These are phyloP conservation scores for Eucommia ulmoides DNA, from an alignment of 257 asterid genomes.

Conservation along the genomic window DNA sequence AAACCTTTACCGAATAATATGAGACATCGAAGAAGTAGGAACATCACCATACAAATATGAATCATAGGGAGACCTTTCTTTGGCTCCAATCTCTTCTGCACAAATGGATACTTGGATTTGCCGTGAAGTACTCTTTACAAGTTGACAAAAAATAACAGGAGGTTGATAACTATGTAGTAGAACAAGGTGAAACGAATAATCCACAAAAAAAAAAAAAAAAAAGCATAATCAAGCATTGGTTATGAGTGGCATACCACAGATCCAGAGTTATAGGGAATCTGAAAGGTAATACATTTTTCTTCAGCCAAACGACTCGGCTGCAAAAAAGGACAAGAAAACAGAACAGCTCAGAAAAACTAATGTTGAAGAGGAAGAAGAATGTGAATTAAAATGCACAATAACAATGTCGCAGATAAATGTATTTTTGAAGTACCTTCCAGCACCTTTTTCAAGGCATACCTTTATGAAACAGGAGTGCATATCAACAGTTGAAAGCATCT, in stretches of 20 bases:
- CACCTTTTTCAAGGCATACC: slow-evolving; percentile 29
- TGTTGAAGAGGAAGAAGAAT: background rate
- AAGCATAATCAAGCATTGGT: slow-evolving; percentile 2
- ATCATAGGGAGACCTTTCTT: slow-evolving; percentile 73
- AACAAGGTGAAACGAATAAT: background rate
- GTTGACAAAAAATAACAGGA: too few relatives aligned
- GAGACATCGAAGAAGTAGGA: slow-evolving; percentile 65
- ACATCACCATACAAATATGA: slow-evolving; percentile 52
- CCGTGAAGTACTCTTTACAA: slow-evolving; percentile 41
- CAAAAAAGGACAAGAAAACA: slow-evolving; percentile 10
- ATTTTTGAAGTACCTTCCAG: too few relatives aligned
- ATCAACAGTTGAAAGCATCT: slow-evolving; percentile 76
- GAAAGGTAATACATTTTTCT: slow-evolving; percentile 63
- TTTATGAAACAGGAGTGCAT: slow-evolving; percentile 67
- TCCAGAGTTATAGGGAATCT: slow-evolving; percentile 34
- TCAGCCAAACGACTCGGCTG: slow-evolving; percentile 66
- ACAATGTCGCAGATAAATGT: too few relatives aligned
- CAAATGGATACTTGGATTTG: slow-evolving; percentile 68
- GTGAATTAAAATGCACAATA: too few relatives aligned
- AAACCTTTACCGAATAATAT: slow-evolving; percentile 44
- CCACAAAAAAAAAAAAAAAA: background rate
- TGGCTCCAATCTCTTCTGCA: slow-evolving; percentile 73
- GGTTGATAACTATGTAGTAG: too few relatives aligned
- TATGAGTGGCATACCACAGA: slow-evolving; percentile 33
- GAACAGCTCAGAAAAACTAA: slow-evolving; percentile 9